Conservation (phyloP, 352 stramenopile genomes). For the Peronospora farinosa region DNA sequence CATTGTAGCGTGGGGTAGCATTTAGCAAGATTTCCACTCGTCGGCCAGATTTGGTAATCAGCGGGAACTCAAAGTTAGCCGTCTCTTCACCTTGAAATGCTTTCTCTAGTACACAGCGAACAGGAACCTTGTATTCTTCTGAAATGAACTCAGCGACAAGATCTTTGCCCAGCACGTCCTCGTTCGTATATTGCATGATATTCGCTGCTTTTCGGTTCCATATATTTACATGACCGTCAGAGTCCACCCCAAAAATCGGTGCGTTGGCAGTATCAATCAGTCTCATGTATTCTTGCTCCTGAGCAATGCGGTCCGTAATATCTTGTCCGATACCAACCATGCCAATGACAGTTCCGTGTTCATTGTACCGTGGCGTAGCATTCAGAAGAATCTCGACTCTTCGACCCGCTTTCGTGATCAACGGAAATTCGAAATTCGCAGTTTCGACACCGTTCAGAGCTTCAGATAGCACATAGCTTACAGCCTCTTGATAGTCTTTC, state of each 20-base stretch:
- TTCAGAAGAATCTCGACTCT: constrained; percentile 48
- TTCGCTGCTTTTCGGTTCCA: constrained; percentile 56
- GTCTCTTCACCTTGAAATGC: constrained; percentile 49
- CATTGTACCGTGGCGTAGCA: constrained; percentile 42
- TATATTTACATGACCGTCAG: constrained; percentile 48
- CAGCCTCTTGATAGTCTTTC: constrained; percentile 46
- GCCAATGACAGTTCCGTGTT: constrained; percentile 40
- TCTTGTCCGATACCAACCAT: constrained; percentile 66
- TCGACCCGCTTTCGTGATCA: constrained; percentile 40
- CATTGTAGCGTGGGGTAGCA: constrained; percentile 44
- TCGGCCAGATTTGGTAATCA: constrained; percentile 45
- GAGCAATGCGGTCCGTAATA: constrained; percentile 50
- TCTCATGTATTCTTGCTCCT: constrained; percentile 63
- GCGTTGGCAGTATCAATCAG: constrained; percentile 70
- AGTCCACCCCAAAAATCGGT: constrained; percentile 64
- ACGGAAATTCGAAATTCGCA: constrained; percentile 62
- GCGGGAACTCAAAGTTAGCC: constrained; percentile 50
- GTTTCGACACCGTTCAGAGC: constrained; percentile 50
- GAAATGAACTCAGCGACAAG: constrained; percentile 31
- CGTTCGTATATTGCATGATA: constrained; percentile 50
- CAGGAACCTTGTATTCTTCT: constrained; percentile 27
- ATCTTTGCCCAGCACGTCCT: constrained; percentile 46
- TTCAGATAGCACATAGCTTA: constrained; percentile 46
- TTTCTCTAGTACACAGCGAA: constrained; percentile 30
- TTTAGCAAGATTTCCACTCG: constrained; percentile 48